These are phyloP conservation scores for Pseudozyma sp. DNA, from an alignment of 1,284 basidiomycete genomes.

Conservation along the genomic window DNA sequence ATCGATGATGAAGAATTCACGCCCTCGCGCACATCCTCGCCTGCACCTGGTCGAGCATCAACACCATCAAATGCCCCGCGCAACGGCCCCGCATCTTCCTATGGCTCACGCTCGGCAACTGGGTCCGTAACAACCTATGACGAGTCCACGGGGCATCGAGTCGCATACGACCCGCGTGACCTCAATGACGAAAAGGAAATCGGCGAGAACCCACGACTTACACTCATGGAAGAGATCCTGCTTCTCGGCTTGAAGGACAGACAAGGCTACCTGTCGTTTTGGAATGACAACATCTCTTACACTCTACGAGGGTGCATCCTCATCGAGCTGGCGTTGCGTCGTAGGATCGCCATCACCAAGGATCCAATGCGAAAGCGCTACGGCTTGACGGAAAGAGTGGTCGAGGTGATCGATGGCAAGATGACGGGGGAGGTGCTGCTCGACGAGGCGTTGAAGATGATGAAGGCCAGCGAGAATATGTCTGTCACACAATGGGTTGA, in stretches of 20 bases:
- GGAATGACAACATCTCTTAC: constrained; percentile 69
- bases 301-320: constrained; percentile 66
- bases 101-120: constrained; percentile 41
- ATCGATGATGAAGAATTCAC: constrained; percentile 38
- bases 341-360: constrained; percentile 56
- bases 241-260: constrained; percentile 90
- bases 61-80: constrained; percentile 28
- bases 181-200: constrained; percentile 81
- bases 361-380: constrained; percentile 52
- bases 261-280: constrained; percentile 72
- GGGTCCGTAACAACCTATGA: constrained; percentile 54
- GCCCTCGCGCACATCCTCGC: constrained; percentile 36
- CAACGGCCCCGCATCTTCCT: constrained; percentile 16
- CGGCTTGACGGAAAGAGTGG: constrained; percentile 48
- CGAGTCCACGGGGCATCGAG: constrained; percentile 66
- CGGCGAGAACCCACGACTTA: constrained; percentile 82
- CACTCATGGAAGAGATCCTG: constrained; percentile 96
- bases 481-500: constrained; percentile 65
- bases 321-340: constrained; percentile 65
- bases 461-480: constrained; percentile 59
- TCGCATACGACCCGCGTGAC: constrained; percentile 95
- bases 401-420: constrained; percentile 63
- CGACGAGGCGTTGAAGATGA: constrained; percentile 66
- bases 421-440: constrained; percentile 66
- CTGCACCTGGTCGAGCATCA: constrained; percentile 25